phyloP scores from a whole-genome alignment of 106 monocot genomes.

The Posidonia australis region DNA sequence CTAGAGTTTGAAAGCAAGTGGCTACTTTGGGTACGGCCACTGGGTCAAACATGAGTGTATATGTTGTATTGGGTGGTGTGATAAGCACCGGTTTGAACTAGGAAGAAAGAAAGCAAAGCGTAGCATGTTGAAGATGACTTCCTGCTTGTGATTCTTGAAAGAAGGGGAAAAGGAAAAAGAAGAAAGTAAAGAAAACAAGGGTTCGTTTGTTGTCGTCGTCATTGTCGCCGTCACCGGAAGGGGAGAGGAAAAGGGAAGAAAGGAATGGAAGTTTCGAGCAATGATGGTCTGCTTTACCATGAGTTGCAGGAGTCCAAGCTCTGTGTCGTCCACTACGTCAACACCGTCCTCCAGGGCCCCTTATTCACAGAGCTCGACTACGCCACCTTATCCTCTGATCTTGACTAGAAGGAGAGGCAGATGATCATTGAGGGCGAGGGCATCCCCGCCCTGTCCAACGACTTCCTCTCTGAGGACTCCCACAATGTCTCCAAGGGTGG shows the following conservation, averaged over 20 bases:
- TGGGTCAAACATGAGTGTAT: no score
- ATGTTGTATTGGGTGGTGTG: no score
- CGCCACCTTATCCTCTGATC: slow-evolving; percentile 75
- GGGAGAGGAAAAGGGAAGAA: neutral
- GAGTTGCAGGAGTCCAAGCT: slow-evolving; percentile 92
- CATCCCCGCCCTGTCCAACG: slow-evolving; percentile 21
- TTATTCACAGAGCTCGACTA: slow-evolving; percentile 91
- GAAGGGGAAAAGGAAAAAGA: no score
- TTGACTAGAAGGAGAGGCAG: slow-evolving; percentile 63
- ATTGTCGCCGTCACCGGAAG: neutral
- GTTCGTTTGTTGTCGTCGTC: no score
- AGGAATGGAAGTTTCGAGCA: slow-evolving; percentile 8
- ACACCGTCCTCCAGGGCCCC: slow-evolving; percentile 84
- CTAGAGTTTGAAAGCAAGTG: no score
- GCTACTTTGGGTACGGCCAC: no score
- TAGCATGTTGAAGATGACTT: no score
- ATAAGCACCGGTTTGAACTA: no score
- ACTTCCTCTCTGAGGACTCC: slow-evolving; percentile 63
- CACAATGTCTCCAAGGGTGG: slow-evolving; percentile 85
- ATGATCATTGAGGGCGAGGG: slow-evolving; percentile 35
- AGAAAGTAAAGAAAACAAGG: no score
- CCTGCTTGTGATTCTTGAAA: slow-evolving; percentile 9
- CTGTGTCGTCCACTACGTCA: slow-evolving; percentile 94
- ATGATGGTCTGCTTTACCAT: slow-evolving; percentile 91
- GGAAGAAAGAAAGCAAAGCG: no score